phyloP scores from a whole-genome alignment of 1,139 yeast genomes.

The Saccharomyces hybrid region DNA sequence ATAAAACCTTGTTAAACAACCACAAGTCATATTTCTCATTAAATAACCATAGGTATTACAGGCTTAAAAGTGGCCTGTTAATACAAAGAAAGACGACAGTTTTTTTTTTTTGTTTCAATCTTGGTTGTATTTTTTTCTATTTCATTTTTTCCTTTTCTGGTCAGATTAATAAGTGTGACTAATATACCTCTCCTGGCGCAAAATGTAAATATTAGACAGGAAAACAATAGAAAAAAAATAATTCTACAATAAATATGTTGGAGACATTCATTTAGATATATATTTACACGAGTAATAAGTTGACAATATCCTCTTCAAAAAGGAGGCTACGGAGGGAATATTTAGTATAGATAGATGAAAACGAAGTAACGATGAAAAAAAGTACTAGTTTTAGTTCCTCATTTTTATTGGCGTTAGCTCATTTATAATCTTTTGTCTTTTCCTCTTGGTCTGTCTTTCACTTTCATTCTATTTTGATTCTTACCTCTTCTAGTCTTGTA shows the following conservation, averaged over 20 bases:
- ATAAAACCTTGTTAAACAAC: not conserved
- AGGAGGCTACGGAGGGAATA: not conserved
- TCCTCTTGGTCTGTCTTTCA: constrained; percentile 75
- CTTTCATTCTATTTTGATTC: constrained; percentile 73
- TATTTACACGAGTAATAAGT: not conserved
- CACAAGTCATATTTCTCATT: not conserved
- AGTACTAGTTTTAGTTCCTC: not conserved
- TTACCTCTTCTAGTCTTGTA: constrained; percentile 92
- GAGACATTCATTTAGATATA: not conserved
- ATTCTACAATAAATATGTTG: not conserved
- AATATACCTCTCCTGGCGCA: not conserved
- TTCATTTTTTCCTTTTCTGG: not conserved
- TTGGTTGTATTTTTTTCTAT: not conserved
- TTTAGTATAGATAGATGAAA: not conserved
- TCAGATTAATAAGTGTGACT: not conserved
- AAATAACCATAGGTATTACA: not conserved
- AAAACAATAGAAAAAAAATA: not conserved
- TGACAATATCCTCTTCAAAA: not conserved
- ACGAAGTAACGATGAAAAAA: not conserved
- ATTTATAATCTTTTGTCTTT: constrained; percentile 22
- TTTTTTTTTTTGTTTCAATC: not conserved
- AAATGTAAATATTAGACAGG: not conserved
- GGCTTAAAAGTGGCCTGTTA: not conserved
- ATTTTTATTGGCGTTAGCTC: not conserved
- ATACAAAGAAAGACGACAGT: not conserved